Evolutionary conservation across 371 early-diverging fungal species (phyloP).

Genomic region (Mucor lusitanicus): DNA sequence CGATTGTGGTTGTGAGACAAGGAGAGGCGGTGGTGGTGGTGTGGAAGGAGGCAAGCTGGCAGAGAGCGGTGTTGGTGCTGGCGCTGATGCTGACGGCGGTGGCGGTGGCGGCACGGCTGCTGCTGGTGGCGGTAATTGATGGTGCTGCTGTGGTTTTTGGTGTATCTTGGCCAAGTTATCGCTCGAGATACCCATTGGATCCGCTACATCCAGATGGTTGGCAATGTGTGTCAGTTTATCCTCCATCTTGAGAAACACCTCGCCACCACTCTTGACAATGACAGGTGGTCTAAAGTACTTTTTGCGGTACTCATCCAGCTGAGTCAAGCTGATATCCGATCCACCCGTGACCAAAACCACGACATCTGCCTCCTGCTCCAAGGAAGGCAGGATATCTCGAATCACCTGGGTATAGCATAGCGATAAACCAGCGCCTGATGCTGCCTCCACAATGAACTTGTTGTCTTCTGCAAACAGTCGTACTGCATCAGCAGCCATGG

Average conservation of each 20-base stretch:
- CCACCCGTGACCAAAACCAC: constrained; percentile 65
- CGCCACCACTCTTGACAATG: constrained; percentile 61
- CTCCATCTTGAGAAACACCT: constrained; percentile 59
- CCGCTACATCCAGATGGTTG: constrained; percentile 31
- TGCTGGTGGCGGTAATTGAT: background rate
- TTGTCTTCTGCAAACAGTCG: constrained; percentile 61
- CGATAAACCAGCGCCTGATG: constrained; percentile 61
- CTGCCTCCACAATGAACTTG: constrained; percentile 58
- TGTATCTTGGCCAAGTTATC: constrained; percentile 12
- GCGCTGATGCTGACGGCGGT: no score
- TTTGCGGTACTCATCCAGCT: constrained; percentile 51
- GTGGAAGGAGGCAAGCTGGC: constrained; percentile 28
- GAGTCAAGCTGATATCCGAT: constrained; percentile 54
- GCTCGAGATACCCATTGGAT: constrained; percentile 31
- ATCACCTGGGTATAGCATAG: constrained; percentile 58
- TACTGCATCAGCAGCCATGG: constrained; percentile 60
- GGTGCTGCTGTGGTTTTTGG: constrained; percentile 6
- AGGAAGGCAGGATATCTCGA: constrained; percentile 54
- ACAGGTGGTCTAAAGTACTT: constrained; percentile 55
- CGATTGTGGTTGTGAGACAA: constrained; percentile 3
- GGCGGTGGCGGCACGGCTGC: constrained; percentile 4
- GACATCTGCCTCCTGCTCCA: constrained; percentile 50
- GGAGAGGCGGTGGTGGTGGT: background rate
- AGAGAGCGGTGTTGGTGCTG: constrained; percentile 15
- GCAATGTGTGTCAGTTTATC: constrained; percentile 33